These are phyloP conservation scores for Jatropha podagrica DNA, from an alignment of 441 rosid species.

Conservation along the genomic window DNA sequence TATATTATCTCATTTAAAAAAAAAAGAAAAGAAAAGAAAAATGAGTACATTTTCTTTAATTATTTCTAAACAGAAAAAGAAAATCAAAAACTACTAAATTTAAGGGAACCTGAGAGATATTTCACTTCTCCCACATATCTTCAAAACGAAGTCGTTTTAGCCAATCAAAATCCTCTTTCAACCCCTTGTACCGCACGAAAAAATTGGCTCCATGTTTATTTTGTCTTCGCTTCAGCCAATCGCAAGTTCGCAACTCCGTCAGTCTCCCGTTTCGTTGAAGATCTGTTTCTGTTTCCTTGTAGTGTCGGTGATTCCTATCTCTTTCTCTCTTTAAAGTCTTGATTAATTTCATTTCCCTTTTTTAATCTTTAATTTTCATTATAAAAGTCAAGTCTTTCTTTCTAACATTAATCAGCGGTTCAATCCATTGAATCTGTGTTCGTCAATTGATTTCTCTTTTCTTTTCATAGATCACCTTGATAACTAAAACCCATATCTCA, in stretches of 20 bases:
- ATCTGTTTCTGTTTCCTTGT: not conserved
- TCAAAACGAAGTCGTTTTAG: not conserved
- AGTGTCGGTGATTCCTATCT: conserved; percentile 13
- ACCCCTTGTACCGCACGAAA: not conserved
- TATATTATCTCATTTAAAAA: too few species aligned
- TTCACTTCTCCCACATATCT: not conserved
- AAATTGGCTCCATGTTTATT: not conserved
- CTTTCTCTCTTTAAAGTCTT: not conserved
- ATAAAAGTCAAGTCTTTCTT: not conserved
- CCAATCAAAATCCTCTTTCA: too few species aligned
- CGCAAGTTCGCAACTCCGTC: too few species aligned
- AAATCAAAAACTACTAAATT: too few species aligned
- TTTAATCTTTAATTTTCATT: not conserved
- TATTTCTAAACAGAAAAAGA: too few species aligned
- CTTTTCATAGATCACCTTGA: not conserved
- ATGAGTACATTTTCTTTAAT: too few species aligned
- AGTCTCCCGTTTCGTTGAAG: not conserved
- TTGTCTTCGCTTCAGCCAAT: not conserved
- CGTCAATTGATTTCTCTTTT: conserved; percentile 5
- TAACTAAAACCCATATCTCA: not conserved
- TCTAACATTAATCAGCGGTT: not conserved
- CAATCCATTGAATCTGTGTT: not conserved
- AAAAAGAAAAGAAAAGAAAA: too few species aligned
- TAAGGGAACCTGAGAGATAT: too few species aligned
- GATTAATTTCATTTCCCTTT: not conserved